Conservation (phyloP, 2,329 filamentous ascomycete genomes). For the Fusarium equiseti region DNA sequence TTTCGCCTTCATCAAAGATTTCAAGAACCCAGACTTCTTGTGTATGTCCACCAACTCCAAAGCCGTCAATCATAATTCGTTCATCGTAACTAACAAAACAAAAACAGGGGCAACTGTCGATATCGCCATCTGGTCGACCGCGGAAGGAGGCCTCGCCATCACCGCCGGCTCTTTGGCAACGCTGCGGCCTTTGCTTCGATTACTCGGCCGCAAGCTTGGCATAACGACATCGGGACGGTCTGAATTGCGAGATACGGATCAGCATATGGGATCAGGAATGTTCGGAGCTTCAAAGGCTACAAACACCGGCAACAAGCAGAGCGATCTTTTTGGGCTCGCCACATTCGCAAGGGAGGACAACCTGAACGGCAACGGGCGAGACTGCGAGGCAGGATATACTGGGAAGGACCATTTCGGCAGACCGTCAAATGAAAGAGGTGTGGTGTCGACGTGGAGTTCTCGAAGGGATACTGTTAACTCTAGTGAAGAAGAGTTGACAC, state of each 20-base stretch:
- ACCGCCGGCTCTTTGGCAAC: conserved; percentile 62
- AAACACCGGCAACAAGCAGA: conserved; percentile 26
- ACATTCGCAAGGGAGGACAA: conserved; percentile 47
- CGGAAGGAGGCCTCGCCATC: conserved; percentile 62
- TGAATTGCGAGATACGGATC: conserved; percentile 35
- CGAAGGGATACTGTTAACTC: conserved; percentile 24
- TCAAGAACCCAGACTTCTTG: conserved; percentile 58
- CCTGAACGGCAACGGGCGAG: conserved; percentile 33
- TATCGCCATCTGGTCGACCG: conserved; percentile 63
- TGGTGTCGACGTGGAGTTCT: conserved; percentile 30
- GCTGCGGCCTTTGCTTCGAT: conserved; percentile 58
- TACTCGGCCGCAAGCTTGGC: conserved; percentile 51
- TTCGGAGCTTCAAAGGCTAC: conserved; percentile 20
- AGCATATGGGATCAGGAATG: conserved; percentile 19
- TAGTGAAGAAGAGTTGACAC: conserved; percentile 41
- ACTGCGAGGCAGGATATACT: conserved; percentile 36
- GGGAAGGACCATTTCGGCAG: conserved; percentile 33
- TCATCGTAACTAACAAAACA: conserved; percentile 9
- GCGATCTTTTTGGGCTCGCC: conserved; percentile 47
- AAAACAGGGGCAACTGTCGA: conserved; percentile 53
- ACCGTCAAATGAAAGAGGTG: conserved; percentile 27
- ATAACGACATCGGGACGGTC: conserved; percentile 40
- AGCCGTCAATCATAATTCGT: neutral
- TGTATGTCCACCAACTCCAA: conserved; percentile 49
- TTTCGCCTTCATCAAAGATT: conserved; percentile 54